These are phyloP conservation scores for Chrysochromulina parva DNA, from an alignment of 78 protist genomes.

Conservation along the genomic window DNA sequence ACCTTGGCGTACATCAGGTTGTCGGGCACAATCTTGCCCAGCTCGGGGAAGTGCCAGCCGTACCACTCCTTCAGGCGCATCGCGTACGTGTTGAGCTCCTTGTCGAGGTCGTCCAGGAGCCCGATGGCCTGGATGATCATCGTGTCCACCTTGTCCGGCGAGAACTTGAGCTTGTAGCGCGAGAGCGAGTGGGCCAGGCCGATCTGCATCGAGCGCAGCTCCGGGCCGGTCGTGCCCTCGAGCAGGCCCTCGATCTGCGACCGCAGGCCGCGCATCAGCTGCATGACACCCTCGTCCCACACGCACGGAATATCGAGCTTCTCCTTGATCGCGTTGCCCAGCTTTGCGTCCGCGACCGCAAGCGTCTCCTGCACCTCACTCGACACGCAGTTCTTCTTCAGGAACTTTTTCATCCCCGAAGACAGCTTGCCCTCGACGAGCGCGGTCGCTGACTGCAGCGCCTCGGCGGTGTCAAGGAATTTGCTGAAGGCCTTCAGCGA, in stretches of 20 bases:
- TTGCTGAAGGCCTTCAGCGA: slow-evolving; percentile 81
- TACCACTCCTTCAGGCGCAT: slow-evolving; percentile 98
- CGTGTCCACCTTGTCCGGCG: slow-evolving; percentile 96
- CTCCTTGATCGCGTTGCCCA: slow-evolving; percentile 89
- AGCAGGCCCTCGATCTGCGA: slow-evolving; percentile 67
- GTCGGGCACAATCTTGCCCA: slow-evolving; percentile 86
- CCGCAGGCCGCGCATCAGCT: slow-evolving; percentile 80
- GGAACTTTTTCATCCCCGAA: slow-evolving; percentile 78
- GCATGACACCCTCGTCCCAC: slow-evolving; percentile 6
- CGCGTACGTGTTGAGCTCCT: slow-evolving; percentile 95
- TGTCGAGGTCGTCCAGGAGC: slow-evolving; percentile 95
- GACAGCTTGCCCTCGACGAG: slow-evolving; percentile 78
- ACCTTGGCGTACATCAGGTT: slow-evolving; percentile 59
- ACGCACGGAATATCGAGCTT: slow-evolving; percentile 67
- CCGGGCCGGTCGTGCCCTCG: slow-evolving; percentile 45
- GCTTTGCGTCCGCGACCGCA: slow-evolving; percentile 84
- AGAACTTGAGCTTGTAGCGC: slow-evolving; percentile 97
- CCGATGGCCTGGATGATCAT: slow-evolving; percentile 98
- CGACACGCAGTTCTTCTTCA: slow-evolving; percentile 71
- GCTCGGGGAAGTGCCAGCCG: slow-evolving; percentile 99
- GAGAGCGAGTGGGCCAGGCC: slow-evolving; percentile 95
- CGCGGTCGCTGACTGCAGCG: slow-evolving; percentile 88
- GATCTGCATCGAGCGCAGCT: slow-evolving; percentile 79
- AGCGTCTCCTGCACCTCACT: slow-evolving; percentile 70
- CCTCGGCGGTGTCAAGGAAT: slow-evolving; percentile 85